These are phyloP conservation scores for Leucocoprinus birnbaumii DNA, from an alignment of 768 basidiomycete species.

Conservation along the genomic window DNA sequence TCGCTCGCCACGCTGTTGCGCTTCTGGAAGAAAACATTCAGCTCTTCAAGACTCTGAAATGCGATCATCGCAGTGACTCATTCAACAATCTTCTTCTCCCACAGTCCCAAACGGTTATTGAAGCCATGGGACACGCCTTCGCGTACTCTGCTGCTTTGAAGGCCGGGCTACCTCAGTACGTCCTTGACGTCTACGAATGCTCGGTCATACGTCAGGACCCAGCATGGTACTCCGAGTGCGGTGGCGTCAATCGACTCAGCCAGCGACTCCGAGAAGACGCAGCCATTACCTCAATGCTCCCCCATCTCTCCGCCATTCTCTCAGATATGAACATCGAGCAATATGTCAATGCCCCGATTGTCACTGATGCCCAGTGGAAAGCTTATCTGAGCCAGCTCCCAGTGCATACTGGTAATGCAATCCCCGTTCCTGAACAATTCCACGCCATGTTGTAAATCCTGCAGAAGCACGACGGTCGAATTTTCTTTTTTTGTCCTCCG, in stretches of 20 bases:
- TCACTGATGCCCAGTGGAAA: conserved; percentile 50
- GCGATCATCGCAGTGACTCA: conserved; percentile 45
- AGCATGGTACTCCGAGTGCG: conserved; percentile 59
- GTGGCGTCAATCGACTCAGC: conserved; percentile 40
- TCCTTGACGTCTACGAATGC: conserved; percentile 56
- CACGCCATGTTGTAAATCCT: conserved; percentile 40
- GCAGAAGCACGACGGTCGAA: background rate
- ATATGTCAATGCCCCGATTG: conserved; percentile 51
- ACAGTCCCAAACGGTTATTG: conserved; percentile 47
- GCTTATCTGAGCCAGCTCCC: conserved; percentile 36
- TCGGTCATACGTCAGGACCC: conserved; percentile 50
- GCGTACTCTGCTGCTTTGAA: conserved; percentile 53
- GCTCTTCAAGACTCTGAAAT: conserved; percentile 32
- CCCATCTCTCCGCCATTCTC: conserved; percentile 38
- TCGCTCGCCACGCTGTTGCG: conserved; percentile 46
- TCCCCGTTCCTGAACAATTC: conserved; percentile 31
- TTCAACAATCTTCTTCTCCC: conserved; percentile 57
- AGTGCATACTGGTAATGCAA: conserved; percentile 39
- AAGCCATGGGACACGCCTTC: conserved; percentile 63
- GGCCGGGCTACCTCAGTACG: conserved; percentile 38
- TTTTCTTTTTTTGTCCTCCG: background rate
- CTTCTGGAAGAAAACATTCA: conserved; percentile 44
- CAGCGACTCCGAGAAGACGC: conserved; percentile 47
- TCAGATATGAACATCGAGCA: conserved; percentile 42
- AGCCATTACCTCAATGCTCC: conserved; percentile 42